Evolutionary conservation across 345 rosid genomes (phyloP).

Genomic region (Melastoma malabathricum): DNA sequence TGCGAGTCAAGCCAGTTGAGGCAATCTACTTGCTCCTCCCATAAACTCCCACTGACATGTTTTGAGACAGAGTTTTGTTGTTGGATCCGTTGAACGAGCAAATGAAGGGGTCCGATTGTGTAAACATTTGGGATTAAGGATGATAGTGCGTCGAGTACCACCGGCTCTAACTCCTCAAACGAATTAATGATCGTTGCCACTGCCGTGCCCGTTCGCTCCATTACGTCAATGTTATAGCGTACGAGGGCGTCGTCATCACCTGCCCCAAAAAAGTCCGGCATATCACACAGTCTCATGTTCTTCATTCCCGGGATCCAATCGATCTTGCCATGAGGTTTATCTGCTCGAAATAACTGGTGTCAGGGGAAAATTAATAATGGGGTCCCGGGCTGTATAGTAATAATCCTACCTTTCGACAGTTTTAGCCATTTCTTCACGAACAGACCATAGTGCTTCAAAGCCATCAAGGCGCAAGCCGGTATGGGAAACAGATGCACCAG

Average conservation of each 20-base stretch:
- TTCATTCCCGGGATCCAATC: neutral
- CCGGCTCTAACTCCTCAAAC: constrained; percentile 1
- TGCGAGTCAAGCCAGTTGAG: neutral
- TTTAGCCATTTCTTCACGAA: constrained; percentile 10
- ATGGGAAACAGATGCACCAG: constrained; percentile 1
- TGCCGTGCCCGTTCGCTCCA: neutral
- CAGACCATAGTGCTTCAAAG: neutral
- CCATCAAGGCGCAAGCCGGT: constrained; percentile 10
- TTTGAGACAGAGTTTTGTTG: neutral
- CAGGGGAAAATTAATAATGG: neutral
- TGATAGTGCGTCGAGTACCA: constrained; percentile 1
- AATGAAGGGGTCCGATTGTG: neutral
- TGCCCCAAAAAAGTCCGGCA: neutral
- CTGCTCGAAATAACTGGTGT: neutral
- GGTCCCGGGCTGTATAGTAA: neutral
- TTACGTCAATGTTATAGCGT: neutral
- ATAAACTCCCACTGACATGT: neutral
- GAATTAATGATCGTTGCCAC: constrained; percentile 6
- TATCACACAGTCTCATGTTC: neutral
- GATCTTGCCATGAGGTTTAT: neutral
- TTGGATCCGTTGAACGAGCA: neutral
- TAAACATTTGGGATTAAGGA: neutral
- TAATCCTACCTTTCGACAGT: constrained; percentile 12
- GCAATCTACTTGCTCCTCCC: neutral
- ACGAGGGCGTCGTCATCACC: neutral